Percentiles rank a stretch among this genome's conserved stretches.
Conservation (phyloP, 1,139 yeast genomes). For the Yamadazyma triangularis region DNA sequence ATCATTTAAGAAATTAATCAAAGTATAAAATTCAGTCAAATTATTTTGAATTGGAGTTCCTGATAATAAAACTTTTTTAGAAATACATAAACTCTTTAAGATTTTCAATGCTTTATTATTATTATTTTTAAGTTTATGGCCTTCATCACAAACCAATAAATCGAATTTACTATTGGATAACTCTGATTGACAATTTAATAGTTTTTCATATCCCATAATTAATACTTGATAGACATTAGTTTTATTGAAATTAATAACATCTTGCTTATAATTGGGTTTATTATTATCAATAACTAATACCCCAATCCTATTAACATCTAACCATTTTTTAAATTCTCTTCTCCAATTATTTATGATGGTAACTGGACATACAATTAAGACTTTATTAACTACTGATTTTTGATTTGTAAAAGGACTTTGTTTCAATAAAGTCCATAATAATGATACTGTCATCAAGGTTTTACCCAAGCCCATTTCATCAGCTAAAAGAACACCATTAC, state of each 20-base stretch:
- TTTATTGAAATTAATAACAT: constrained; percentile 56
- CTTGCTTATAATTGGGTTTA: constrained; percentile 52
- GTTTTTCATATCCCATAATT: constrained; percentile 83
- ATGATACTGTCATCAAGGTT: constrained; percentile 77
- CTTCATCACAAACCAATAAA: constrained; percentile 88
- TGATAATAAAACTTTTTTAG: constrained; percentile 60
- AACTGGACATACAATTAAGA: constrained; percentile 86
- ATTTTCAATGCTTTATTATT: constrained; percentile 67
- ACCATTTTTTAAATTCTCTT: constrained; percentile 86
- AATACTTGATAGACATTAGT: constrained; percentile 77
- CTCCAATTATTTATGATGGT: constrained; percentile 87
- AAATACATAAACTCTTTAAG: constrained; percentile 52
- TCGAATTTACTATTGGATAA: constrained; percentile 54
- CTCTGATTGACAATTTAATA: constrained; percentile 54
- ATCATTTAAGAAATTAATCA: constrained; percentile 81
- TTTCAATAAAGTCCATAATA: constrained; percentile 78
- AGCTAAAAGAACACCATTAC: constrained; percentile 78
- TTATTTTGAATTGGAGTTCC: constrained; percentile 98
- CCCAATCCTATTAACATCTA: constrained; percentile 61
- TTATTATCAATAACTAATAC: constrained; percentile 51
- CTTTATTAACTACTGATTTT: constrained; percentile 45
- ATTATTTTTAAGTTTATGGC: constrained; percentile 75
- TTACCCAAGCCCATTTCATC: constrained; percentile 99
- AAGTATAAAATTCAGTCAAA: constrained; percentile 73
- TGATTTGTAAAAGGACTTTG: constrained; percentile 55